Base-by-base conservation (phyloP, 2,329 filamentous ascomycete genomes). In the Diplodia mutila region DNA sequence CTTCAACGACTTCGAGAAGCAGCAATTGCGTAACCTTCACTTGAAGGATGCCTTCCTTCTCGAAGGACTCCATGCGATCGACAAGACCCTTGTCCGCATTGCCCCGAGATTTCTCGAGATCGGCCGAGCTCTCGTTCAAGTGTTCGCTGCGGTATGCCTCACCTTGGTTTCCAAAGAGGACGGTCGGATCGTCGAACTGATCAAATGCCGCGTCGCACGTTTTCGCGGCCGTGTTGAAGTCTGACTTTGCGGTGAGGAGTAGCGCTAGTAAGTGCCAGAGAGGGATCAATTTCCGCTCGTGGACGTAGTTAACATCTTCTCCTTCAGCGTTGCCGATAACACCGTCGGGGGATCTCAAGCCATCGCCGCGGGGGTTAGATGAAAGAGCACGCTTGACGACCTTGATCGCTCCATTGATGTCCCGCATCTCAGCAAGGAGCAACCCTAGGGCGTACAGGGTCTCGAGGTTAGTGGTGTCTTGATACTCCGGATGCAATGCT, bases 11-110 rank as follows among this genome's bases (percentile, higher is more conserved):
- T 78, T 98, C 94, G 3, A 95, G 80, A 23, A 99, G 85, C 4
- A 91, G 86, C 69, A 99, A 83, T 74, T 98, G 94, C 12, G 94
- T 97, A 87, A 98, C 97, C 78, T 97, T 97, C 69, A 97, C 89
- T 78, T 98, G 92, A n/a, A 99, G 80, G 51, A 99, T 90, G 59
- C 88, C 87, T 77, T 94, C 92, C 75, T 93, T 96, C 75, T 98
- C 94, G 29, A 89, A 87, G 68, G 89, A 87, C 70, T 93, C 90
- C 88, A 97, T 92, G 53, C 91, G 88, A 71, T 94, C 91, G 0
- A 96, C 85, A 55, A 92, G 75, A 3, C 89, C 88, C 70, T 72
- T 72, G 12, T 72, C 71, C 29, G 69, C 71, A 16, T 59, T 72
- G 32, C 54, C 48, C 18, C 61, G 65, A 21, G 54, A 12, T 34